These are phyloP conservation scores for Stygiomarasmius scandens DNA, from an alignment of 1,284 basidiomycete genomes.

Conservation along the genomic window DNA sequence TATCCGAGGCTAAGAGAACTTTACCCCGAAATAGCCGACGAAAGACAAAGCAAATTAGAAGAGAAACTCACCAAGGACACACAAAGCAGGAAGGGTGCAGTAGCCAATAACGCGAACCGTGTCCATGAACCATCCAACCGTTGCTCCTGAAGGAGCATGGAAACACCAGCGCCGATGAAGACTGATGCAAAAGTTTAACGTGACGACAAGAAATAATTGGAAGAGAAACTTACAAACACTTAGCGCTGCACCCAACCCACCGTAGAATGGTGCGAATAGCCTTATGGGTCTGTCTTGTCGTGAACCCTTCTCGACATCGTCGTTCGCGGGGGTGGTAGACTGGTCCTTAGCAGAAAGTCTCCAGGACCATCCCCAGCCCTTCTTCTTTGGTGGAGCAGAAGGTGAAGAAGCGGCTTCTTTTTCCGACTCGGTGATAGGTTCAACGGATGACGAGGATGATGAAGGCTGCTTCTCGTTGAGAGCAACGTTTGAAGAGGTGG, in stretches of 20 bases:
- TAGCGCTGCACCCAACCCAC: conserved; percentile 69
- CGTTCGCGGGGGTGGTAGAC: conserved; percentile 17
- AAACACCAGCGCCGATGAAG: conserved; percentile 63
- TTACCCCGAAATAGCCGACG: too few species aligned
- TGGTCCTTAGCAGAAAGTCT: conserved; percentile 36
- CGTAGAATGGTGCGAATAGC: conserved; percentile 79
- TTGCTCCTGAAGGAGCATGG: conserved; percentile 64
- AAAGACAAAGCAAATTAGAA: too few species aligned
- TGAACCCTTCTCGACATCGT: conserved; percentile 56
- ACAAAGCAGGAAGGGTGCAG: conserved; percentile 71
- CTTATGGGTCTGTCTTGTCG: conserved; percentile 58
- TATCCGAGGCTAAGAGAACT: too few species aligned
- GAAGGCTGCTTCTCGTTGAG: conserved; percentile 43
- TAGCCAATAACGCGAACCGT: conserved; percentile 67
- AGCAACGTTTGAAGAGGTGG: conserved; percentile 53
- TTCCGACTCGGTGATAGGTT: too few species aligned
- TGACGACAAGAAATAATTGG: not conserved
- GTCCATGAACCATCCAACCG: conserved; percentile 61
- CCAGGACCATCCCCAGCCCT: conserved; percentile 32
- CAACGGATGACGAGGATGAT: too few species aligned
- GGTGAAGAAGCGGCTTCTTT: conserved; percentile 25
- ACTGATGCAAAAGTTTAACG: conserved; percentile 37
- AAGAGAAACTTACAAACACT: conserved; percentile 54
- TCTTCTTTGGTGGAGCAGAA: conserved; percentile 15
- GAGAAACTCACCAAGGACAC: conserved; percentile 72